Evolutionary conservation across 1,139 yeast species (phyloP).

Genomic region (Debaryomyces coudertii): DNA sequence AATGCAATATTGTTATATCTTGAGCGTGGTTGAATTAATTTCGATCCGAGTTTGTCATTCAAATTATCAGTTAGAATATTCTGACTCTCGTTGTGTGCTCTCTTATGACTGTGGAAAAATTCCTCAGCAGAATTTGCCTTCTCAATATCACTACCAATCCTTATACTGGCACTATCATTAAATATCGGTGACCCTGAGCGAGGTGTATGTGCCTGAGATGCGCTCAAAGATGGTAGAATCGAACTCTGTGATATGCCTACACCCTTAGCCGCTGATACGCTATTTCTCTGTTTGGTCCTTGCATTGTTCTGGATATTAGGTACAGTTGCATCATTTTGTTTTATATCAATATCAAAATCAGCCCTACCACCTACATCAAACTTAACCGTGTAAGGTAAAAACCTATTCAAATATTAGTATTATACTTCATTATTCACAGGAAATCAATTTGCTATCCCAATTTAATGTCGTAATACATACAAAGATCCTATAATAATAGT

Average conservation of each 20-base stretch:
- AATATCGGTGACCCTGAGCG: constrained; percentile 19
- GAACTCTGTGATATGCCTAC: constrained; percentile 18
- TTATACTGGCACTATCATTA: constrained; percentile 8
- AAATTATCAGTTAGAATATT: constrained; percentile 19
- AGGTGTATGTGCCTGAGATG: constrained; percentile 24
- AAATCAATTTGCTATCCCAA: neutral
- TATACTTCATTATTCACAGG: neutral
- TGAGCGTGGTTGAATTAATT: constrained; percentile 52
- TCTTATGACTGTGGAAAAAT: constrained; percentile 15
- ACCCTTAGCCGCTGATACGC: constrained; percentile 7
- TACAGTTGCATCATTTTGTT: constrained; percentile 10
- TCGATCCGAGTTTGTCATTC: constrained; percentile 31
- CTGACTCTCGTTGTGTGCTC: constrained; percentile 5
- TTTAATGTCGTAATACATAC: constrained; percentile 43
- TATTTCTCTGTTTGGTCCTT: neutral
- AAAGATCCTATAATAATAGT: constrained; percentile 63
- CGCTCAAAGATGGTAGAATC: constrained; percentile 26
- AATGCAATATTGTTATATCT: constrained; percentile 28
- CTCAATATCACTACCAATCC: constrained; percentile 9
- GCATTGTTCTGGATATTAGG: constrained; percentile 11
- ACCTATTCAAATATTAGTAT: constrained; percentile 41
- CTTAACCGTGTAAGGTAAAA: constrained; percentile 73
- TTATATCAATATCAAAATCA: constrained; percentile 12
- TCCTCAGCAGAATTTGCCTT: constrained; percentile 16
- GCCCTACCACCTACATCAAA: constrained; percentile 52